Conservation (phyloP, 495 filamentous ascomycete genomes). For the Aeminium ludgeri region DNA sequence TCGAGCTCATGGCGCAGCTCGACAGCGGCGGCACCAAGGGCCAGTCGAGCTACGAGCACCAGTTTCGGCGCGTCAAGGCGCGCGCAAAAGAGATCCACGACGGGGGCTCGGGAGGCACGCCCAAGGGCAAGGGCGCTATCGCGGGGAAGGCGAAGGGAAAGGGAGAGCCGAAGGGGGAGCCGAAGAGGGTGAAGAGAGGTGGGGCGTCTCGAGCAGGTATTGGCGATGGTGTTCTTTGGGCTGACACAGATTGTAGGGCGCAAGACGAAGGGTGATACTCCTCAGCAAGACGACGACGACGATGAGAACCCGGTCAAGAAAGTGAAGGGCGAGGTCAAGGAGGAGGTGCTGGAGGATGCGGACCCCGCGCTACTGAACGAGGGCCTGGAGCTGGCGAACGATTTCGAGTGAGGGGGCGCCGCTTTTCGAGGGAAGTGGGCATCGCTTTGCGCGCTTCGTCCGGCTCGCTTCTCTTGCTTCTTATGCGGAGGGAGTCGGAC, state of each 20-base stretch:
- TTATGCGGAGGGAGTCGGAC: no score
- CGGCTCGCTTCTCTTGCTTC: no score
- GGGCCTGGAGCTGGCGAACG: neutral
- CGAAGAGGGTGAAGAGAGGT: neutral
- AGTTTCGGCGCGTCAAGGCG: constrained; percentile 5
- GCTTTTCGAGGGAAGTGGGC: no score
- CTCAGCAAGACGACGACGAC: neutral
- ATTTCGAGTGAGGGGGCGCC: neutral
- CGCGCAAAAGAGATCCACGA: constrained; percentile 1
- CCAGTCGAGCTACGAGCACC: neutral
- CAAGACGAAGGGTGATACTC: neutral
- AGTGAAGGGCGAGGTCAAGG: neutral
- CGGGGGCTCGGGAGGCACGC: no score
- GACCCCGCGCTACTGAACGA: no score
- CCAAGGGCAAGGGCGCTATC: neutral
- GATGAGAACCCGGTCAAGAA: constrained; percentile 1
- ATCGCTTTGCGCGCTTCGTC: no score
- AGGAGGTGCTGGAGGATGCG: constrained; percentile 1
- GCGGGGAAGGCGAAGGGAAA: neutral
- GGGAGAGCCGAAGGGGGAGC: no score
- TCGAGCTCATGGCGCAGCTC: constrained; percentile 1
- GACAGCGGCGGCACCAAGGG: neutral
- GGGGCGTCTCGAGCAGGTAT: neutral
- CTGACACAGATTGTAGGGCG: neutral
- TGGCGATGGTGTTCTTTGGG: neutral